Evolutionary conservation across 768 basidiomycete genomes (phyloP), one percentile per base, ranked within the genome.

Genomic region (Daedaleopsis sinensis): DNA sequence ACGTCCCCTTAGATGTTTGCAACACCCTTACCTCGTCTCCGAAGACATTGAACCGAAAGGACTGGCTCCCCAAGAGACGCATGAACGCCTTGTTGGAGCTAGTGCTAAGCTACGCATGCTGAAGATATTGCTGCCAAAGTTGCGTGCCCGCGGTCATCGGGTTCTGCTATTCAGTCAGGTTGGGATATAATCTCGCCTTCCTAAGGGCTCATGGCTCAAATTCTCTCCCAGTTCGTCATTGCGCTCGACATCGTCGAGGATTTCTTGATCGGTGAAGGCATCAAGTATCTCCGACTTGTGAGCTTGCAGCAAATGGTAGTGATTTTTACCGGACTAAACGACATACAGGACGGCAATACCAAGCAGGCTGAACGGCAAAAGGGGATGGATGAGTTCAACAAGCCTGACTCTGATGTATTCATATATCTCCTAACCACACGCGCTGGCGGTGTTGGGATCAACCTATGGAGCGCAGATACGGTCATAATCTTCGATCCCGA

Each of bases 401-500:
- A 84, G 42, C 88, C 88, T 5, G 84, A 83, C 38, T 98, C 96
- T 1, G 93, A 96, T 52, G 76, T 89, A 56, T 96, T 96, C 73
- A 88, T 98, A 63, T 99, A 94, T 74, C 78, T 99, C 2, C 80
- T 99, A 43, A 91, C 93, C 5, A 93, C 96, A 38, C 87, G 96
- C 35, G 97, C 96, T 44, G 96, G 96, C 16, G 96, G 94, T 56
- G 92, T 94, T 55, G 93, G 93, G 55, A 91, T 98, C 73, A 98
- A 98, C 72, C 84, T 84, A 63, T 83, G 90, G 78, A 91, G 88
- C 9, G 96, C 96, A 19, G 96, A 98, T 72, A 96, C 95, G 0
- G 94, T 96, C 32, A 90, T 94, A 47, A 88, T 94, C 57, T 93
- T 89, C 67, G 96, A 99, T 71, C 94, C 95, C 0, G 97, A 99